Evolutionary conservation across 805 yeast genomes (phyloP).

Genomic region (Yarrowia deformans): DNA sequence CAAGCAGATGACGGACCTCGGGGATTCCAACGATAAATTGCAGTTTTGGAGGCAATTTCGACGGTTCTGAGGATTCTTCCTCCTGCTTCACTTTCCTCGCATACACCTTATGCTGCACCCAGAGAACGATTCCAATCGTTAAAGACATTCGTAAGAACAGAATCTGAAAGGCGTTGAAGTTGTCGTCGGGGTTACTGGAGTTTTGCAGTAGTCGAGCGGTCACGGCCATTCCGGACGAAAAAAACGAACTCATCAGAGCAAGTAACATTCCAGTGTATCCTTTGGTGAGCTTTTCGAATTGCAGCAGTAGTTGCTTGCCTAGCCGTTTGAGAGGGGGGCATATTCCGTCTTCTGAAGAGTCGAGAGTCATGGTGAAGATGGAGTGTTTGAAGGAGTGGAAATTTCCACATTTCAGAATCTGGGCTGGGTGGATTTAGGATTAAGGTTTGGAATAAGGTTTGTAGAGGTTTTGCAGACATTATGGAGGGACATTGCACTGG

Average conservation of each 20-base stretch:
- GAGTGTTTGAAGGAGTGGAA: background rate
- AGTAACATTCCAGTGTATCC: constrained; percentile 62
- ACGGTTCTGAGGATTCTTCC: constrained; percentile 49
- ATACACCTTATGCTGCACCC: constrained; percentile 62
- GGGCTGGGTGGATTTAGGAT: background rate
- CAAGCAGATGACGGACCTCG: constrained; percentile 60
- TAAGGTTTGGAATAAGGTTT: background rate
- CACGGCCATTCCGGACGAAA: constrained; percentile 78
- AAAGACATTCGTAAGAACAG: constrained; percentile 77
- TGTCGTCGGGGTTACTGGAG: constrained; percentile 59
- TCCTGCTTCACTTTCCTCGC: constrained; percentile 54
- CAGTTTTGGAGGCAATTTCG: constrained; percentile 54
- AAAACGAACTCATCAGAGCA: constrained; percentile 68
- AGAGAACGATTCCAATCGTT: constrained; percentile 54
- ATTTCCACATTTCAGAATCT: background rate
- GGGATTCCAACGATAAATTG: constrained; percentile 61
- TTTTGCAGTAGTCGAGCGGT: constrained; percentile 77
- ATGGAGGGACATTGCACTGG: no score
- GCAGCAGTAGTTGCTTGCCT: background rate
- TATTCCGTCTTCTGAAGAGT: background rate
- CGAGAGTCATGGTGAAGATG: background rate
- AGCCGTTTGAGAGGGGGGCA: constrained; percentile 2
- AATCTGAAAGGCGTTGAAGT: constrained; percentile 80
- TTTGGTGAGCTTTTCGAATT: background rate
- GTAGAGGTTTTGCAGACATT: no score